Evolutionary conservation across 2,329 filamentous ascomycete genomes (phyloP).

Genomic region (Chaetomium strumarium): DNA sequence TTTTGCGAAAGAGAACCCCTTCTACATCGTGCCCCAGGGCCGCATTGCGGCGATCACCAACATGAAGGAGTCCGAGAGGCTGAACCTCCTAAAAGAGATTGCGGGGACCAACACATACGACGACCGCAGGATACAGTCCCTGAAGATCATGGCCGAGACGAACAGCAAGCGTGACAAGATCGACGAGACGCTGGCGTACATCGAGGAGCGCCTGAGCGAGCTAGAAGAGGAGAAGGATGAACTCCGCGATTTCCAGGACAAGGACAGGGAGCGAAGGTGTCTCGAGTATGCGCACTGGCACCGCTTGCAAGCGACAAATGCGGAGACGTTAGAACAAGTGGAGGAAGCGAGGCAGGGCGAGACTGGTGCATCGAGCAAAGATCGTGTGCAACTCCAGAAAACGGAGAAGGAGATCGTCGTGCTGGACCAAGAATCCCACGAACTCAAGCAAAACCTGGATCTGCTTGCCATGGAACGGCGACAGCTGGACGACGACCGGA

Average conservation of each 20-base stretch:
- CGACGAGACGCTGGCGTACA: slow-evolving; percentile 84
- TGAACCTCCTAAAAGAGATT: slow-evolving; percentile 93
- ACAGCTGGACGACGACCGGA: slow-evolving; percentile 84
- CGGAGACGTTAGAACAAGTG: slow-evolving; percentile 71
- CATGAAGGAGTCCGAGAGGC: slow-evolving; percentile 92
- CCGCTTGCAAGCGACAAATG: slow-evolving; percentile 75
- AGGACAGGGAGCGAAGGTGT: slow-evolving; percentile 85
- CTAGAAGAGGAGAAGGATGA: slow-evolving; percentile 97
- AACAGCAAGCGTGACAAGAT: slow-evolving; percentile 93
- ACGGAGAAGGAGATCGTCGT: slow-evolving; percentile 73
- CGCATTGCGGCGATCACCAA: slow-evolving; percentile 94
- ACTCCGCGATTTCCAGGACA: slow-evolving; percentile 86
- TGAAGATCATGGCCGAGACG: slow-evolving; percentile 96
- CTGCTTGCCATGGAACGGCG: slow-evolving; percentile 77
- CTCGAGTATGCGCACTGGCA: slow-evolving; percentile 93
- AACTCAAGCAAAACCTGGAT: slow-evolving; percentile 76
- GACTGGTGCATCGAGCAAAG: slow-evolving; percentile 77
- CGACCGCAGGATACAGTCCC: slow-evolving; percentile 78
- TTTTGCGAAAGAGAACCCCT: slow-evolving; percentile 94
- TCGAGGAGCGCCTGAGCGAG: slow-evolving; percentile 82
- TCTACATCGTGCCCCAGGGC: slow-evolving; percentile 98
- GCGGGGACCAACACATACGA: slow-evolving; percentile 97
- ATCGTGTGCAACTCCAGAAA: slow-evolving; percentile 67
- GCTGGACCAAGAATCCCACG: slow-evolving; percentile 72
- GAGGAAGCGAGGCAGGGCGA: slow-evolving; percentile 77